Base-by-base conservation (phyloP, 371 early-diverging fungal species). In the Dichotomocladium elegans region DNA sequence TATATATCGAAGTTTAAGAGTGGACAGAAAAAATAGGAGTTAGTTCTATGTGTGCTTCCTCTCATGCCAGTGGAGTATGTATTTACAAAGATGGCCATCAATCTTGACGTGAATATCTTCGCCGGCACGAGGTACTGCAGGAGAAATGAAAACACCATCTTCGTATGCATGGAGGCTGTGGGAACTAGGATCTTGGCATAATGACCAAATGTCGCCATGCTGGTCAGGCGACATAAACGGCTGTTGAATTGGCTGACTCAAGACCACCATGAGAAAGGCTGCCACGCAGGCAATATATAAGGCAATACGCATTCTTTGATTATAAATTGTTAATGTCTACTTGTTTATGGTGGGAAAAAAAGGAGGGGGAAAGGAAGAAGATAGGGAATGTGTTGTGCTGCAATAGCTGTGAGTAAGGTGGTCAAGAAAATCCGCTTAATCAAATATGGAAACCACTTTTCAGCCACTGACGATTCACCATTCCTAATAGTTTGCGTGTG, bases 171-270 rank as follows among this genome's bases (percentile, higher is more conserved):
- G 37, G 6, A 75, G 56, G 15, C 60, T 47, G 57, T 72, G 76
- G 10, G 61, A 51, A 7, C 62, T 24, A 10, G 72, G 66, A 58
- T 65, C 55, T 35, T 52, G 60, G 41, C 76, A 72, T 24, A 75
- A 47, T 4, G 72, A 69, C 76, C 72, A 75, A 37, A 75, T 67
- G 37, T 64, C 67, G 21, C 75, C 75, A 57, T 67, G 72, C 7
- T 58, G 57, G 15, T 62, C 66, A 9, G 72, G 70, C 9, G 53
- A 25, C 66, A 61, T 61, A 34, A 66, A 58, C 3, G 61, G 45
- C 19, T 61, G 61, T 19, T 56, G 57, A 14, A 49, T 46, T 3
- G 50, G 46, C 25, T 57, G 50, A n/a, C 44, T 51, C 10, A 31
- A 33, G 17, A 22, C 49, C 9, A 35, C 3, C 12, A 21, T 19